Conservation (phyloP, 257 asterid genomes). For the Salvia miltiorrhiza region DNA sequence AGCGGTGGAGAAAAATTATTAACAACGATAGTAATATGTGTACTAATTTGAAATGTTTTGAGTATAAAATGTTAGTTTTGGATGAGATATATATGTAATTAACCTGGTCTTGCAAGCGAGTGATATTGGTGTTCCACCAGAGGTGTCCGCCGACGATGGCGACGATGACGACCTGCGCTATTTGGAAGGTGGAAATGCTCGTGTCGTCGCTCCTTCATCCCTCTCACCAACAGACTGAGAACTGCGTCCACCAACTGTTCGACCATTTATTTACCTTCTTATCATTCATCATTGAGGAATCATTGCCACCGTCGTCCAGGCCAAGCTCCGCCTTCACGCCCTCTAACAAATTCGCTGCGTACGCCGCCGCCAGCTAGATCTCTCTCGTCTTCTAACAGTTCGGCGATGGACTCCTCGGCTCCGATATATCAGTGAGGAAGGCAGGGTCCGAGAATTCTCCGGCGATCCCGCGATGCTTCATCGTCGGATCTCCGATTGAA, state of each 20-base stretch:
- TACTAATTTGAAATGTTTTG: no score
- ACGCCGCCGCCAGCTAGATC: no score
- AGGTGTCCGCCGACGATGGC: conserved; percentile 31
- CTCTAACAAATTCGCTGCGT: conserved; percentile 28
- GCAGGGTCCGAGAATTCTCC: no score
- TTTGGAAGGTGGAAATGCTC: conserved; percentile 47
- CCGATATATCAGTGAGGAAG: no score
- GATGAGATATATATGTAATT: no score
- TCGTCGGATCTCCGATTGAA: no score
- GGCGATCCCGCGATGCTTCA: no score
- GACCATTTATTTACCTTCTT: conserved; percentile 44
- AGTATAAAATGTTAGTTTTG: no score
- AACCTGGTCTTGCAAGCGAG: conserved; percentile 13
- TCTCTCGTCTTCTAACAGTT: no score
- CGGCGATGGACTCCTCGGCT: no score
- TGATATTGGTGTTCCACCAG: neutral
- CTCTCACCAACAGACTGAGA: conserved; percentile 47
- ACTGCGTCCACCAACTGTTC: conserved; percentile 69
- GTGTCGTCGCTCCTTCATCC: conserved; percentile 61
- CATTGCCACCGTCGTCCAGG: neutral
- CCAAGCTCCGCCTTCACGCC: conserved; percentile 34
- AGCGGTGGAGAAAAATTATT: no score
- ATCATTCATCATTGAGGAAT: neutral
- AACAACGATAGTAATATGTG: no score
- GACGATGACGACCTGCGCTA: conserved; percentile 41